Percentiles rank a stretch among this genome's conserved stretches.
Evolutionary conservation across 1,139 yeast species (phyloP).

Genomic region (Nakaseomyces bracarensis): DNA sequence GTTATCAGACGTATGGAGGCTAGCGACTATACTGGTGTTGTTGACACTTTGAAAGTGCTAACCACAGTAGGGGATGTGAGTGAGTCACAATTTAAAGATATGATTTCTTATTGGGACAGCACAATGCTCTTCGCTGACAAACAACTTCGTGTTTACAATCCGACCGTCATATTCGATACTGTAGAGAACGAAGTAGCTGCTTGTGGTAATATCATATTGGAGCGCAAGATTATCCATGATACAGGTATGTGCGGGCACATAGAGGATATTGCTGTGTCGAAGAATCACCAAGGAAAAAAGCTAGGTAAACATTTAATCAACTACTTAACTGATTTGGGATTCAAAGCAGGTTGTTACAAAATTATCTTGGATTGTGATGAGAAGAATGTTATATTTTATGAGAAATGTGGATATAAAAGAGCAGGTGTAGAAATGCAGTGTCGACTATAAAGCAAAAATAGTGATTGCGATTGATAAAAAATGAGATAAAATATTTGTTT

Average conservation of each 20-base stretch:
- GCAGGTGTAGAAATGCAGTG: conserved; percentile 71
- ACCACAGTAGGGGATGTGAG: conserved; percentile 60
- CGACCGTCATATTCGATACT: conserved; percentile 49
- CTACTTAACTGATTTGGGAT: conserved; percentile 53
- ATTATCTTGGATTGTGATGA: conserved; percentile 83
- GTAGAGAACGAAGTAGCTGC: conserved; percentile 37
- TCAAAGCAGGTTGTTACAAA: conserved; percentile 65
- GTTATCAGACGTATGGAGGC: conserved; percentile 41
- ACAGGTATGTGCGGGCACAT: conserved; percentile 89
- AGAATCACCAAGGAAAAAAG: conserved; percentile 71
- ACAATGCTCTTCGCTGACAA: conserved; percentile 14
- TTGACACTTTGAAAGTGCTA: conserved; percentile 44
- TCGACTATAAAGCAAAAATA: conserved; percentile 14
- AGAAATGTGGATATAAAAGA: conserved; percentile 64
- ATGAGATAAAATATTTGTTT: too few species aligned
- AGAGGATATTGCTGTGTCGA: conserved; percentile 83
- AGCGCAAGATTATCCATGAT: conserved; percentile 59
- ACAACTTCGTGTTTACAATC: conserved; percentile 42
- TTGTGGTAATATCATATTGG: conserved; percentile 46
- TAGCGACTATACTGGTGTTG: conserved; percentile 43
- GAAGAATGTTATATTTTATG: conserved; percentile 74
- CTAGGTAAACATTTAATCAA: conserved; percentile 64
- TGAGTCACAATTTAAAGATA: conserved; percentile 36
- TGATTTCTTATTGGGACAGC: conserved; percentile 44
- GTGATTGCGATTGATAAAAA: too few species aligned